Base-by-base conservation (phyloP, 139 green algal genomes). In the Chlamydomonas sp. region DNA sequence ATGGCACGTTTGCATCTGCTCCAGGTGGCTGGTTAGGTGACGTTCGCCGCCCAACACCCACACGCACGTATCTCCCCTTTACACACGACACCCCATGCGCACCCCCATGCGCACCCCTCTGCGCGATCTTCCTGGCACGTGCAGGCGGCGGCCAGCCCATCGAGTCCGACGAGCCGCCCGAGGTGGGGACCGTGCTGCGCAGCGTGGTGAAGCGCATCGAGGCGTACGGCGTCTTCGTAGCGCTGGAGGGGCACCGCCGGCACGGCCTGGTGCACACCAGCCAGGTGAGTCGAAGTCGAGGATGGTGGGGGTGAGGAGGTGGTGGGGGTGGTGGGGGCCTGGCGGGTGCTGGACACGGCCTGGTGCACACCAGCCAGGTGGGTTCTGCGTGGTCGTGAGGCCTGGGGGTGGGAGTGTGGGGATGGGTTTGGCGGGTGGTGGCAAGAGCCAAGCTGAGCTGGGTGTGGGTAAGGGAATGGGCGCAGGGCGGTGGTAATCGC, bases 141-240 rank as follows among this genome's bases (percentile, higher is more conserved):
- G 4, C 61, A 79, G 83, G 74, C 31, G 83, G 83, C 49, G 73
- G 66, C 73, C 73, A 78, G n/a, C 31, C 31, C 31, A 57, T 49
- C 17, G 76, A 79, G 16, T 89, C 69, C 57, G 92, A 95, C 78
- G 86, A 91, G 72, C 88, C 93, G 0, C 93, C 94, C 5, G 92
- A 94, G 85, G 85, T 94, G 61, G 91, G 93, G 69, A 91, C 71
- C 79, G 79, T 95, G 49, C 93, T 94, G 77, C 83, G 83, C 1
- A 93, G 68, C 7, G 92, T 64, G 17, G 91, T 97, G 20, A 91
- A 91, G 79, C 89, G 90, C 76, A 94, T 97, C 60, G 93, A 95
- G 80, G 85, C 95, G 63, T 96, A 95, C 89, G 95, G 95, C 58
- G 88, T 97, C 69, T 97, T 97, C 79, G 94, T 97, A 68, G 73